A percentile compares a stretch with the other conserved stretches of the same genome.
These are phyloP conservation scores for Vanderwaltozyma verrucispora DNA, from an alignment of 805 yeast genomes.

Conservation along the genomic window DNA sequence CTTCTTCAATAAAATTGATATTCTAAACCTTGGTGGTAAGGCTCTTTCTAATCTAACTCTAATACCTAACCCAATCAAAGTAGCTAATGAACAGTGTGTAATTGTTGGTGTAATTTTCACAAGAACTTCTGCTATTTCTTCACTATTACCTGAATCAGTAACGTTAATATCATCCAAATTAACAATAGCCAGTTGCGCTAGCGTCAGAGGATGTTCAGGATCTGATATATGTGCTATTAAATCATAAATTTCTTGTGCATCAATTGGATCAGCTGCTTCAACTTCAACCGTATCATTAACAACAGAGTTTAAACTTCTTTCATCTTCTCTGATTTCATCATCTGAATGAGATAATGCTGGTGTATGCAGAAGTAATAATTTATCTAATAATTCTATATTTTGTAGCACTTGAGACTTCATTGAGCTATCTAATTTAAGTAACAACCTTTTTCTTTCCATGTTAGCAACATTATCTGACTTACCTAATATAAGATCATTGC, in stretches of 20 bases:
- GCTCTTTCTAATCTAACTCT: conserved; percentile 85
- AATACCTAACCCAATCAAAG: conserved; percentile 89
- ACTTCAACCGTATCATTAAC: conserved; percentile 10
- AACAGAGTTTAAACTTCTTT: conserved; percentile 10
- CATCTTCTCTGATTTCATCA: conserved; percentile 17
- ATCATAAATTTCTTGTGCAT: conserved; percentile 83
- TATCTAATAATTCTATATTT: conserved; percentile 23
- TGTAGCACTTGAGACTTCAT: conserved; percentile 17
- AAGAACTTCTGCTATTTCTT: conserved; percentile 59
- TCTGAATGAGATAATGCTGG: conserved; percentile 19
- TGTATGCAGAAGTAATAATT: conserved; percentile 14
- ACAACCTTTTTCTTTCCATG: conserved; percentile 16
- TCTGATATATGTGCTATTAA: conserved; percentile 80
- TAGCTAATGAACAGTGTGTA: conserved; percentile 94
- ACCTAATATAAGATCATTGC: conserved; percentile 13
- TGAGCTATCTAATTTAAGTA: conserved; percentile 21
- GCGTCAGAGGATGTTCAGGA: conserved; percentile 93
- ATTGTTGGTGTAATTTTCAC: conserved; percentile 93
- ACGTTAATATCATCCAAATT: conserved; percentile 73
- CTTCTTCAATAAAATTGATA: conserved; percentile 68
- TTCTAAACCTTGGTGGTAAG: conserved; percentile 74
- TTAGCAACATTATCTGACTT: conserved; percentile 8
- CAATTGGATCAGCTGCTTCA: conserved; percentile 47
- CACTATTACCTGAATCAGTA: conserved; percentile 40
- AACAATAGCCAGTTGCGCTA: conserved; percentile 92